Evolutionary conservation across 192 early-diverging fungal species (phyloP), one percentile per base, ranked within the genome.

Genomic region (Pilaira anomala): DNA sequence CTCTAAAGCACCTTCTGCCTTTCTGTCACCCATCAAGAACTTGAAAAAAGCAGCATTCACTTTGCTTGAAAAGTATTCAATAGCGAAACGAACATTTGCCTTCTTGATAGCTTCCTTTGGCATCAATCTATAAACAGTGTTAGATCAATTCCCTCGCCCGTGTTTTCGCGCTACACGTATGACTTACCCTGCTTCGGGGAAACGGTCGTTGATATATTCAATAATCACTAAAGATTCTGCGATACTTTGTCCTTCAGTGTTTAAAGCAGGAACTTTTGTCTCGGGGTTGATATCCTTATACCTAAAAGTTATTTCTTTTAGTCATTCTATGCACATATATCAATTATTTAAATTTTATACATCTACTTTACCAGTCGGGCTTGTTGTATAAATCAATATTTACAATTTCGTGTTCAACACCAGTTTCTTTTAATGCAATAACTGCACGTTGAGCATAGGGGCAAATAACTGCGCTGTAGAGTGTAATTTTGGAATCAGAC

Each of bases 381-480:
- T 88, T 87, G 65, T 84, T 85, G 11, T 50, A 21, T 21, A 91
- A 72, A 56, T 91, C 88, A 56, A 91, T 91, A 22, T 79, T 60
- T 24, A 87, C 76, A 7, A 79, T 57, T 41, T 80, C 76, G 59
- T 81, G 78, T 7, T 76, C 72, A 13, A 75, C 71, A 8, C 78
- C 74, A 60, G 78, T 72, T 48, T 85, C 83, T 25, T 76, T 75
- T 18, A 88, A 67, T 1, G 88, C 84, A 36, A 90, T 80, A 33
- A 79, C 69, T 0, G 84, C 79, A 33, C 89, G 85, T 36, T 85
- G 87, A 14, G 89, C 87, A 44, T 77, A 91, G n/a, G 89, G 89
- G 64, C 88, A 90, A 24, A 68, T n/a, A 8, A 41, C 21, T 25
- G 67, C 52, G 50, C 78, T 82, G 78, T 88, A 89, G 45, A 89